These are phyloP conservation scores for Aleurites moluccanus DNA, from an alignment of 441 rosid genomes.

Conservation along the genomic window DNA sequence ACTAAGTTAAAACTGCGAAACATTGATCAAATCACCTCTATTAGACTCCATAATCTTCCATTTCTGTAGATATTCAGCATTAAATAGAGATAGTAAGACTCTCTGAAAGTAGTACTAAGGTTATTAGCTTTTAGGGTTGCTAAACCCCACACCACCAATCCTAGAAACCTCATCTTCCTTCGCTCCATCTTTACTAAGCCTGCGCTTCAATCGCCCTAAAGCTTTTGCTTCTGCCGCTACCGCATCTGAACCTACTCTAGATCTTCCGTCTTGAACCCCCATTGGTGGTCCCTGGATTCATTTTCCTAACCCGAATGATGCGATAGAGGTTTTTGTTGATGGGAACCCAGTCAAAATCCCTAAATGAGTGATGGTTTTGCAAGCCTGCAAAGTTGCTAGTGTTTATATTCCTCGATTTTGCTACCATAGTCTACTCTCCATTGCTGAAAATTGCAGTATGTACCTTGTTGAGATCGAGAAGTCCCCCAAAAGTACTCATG, in stretches of 20 bases:
- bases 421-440: too few species aligned
- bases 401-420: too few species aligned
- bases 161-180: slow-evolving; percentile 38
- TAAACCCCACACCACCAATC: slow-evolving; percentile 35
- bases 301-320: slow-evolving; percentile 79
- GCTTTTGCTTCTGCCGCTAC: slow-evolving; percentile 46
- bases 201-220: slow-evolving; percentile 72
- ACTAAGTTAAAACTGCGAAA: too few species aligned
- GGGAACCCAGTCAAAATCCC: slow-evolving; percentile 89
- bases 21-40: too few species aligned
- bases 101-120: slow-evolving; percentile 59
- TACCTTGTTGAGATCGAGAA: too few species aligned
- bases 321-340: slow-evolving; percentile 92
- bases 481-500: too few species aligned
- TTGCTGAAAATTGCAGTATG: too few species aligned
- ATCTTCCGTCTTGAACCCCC: slow-evolving; percentile 55
- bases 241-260: slow-evolving; percentile 46
- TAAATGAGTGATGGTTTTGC: slow-evolving; percentile 93
- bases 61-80: too few species aligned
- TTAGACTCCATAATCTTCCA: too few species aligned
- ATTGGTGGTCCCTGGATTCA: slow-evolving; percentile 74
- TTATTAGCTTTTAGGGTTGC: too few species aligned
- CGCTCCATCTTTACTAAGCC: slow-evolving; percentile 75
- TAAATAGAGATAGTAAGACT: background rate
- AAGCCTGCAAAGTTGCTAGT: slow-evolving; percentile 97